A percentile compares a stretch with the other conserved stretches of the same genome.
These are phyloP conservation scores for Aphanoascus verrucosus DNA, from an alignment of 2,329 filamentous ascomycete species.

Conservation along the genomic window DNA sequence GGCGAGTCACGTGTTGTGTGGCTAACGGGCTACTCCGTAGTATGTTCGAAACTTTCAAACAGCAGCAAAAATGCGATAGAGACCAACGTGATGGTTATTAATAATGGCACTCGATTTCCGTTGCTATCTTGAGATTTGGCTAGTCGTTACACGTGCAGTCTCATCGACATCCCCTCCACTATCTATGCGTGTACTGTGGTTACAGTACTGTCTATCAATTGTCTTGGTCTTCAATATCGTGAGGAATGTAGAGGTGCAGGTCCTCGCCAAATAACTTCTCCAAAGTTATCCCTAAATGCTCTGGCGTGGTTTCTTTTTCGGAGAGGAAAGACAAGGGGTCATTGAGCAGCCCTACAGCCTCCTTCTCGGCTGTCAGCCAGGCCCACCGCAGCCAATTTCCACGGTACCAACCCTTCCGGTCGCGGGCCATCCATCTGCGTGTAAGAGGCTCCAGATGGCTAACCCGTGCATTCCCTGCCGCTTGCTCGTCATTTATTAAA, in stretches of 20 bases:
- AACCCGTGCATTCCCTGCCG: background rate
- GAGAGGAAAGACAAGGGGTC: slow-evolving; percentile 27
- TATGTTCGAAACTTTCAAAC: background rate
- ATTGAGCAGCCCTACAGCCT: slow-evolving; percentile 28
- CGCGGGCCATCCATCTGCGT: background rate
- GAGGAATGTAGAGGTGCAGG: slow-evolving; percentile 30
- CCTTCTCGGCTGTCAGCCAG: slow-evolving; percentile 33
- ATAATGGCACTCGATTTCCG: no score
- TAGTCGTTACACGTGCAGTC: no score
- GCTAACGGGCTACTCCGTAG: no score
- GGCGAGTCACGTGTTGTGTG: slow-evolving; percentile 24
- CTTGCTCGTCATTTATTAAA: background rate
- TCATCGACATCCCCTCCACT: background rate
- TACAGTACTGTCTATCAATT: background rate
- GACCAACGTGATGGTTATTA: no score
- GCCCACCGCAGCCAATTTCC: slow-evolving; percentile 35
- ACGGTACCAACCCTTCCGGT: slow-evolving; percentile 26
- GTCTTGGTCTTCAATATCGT: slow-evolving; percentile 10
- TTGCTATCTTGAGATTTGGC: no score
- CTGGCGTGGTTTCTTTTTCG: slow-evolving; percentile 8
- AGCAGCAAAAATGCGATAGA: background rate
- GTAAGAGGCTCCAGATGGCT: background rate
- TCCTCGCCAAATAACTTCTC: slow-evolving; percentile 13
- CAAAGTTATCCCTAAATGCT: background rate
- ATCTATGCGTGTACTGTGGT: background rate